A percentile compares a stretch with the other conserved stretches of the same genome.
phyloP scores from a whole-genome alignment of 768 basidiomycete species.

The Ramaria sp. region DNA sequence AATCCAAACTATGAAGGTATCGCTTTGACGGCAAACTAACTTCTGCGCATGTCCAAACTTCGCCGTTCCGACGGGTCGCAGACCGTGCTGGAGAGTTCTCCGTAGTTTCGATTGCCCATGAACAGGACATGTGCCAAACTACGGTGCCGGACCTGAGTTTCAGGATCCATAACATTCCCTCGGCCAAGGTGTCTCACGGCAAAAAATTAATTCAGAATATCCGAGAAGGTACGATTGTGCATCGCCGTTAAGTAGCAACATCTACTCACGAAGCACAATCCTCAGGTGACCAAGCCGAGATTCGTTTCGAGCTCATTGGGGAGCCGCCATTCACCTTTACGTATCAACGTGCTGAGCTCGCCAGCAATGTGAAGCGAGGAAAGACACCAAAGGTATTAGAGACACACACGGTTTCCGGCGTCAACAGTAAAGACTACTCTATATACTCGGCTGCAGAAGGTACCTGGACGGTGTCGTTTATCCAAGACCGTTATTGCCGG shows the following conservation, averaged over 20 bases:
- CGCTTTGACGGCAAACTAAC: constrained; percentile 66
- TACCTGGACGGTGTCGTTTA: constrained; percentile 87
- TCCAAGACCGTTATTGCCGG: constrained; percentile 82
- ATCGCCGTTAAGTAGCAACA: background rate
- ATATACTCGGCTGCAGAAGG: constrained; percentile 91
- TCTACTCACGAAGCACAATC: background rate
- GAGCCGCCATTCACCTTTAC: constrained; percentile 96
- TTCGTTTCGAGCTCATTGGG: constrained; percentile 80
- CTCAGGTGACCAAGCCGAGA: constrained; percentile 85
- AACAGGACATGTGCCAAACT: constrained; percentile 86
- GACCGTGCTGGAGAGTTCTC: constrained; percentile 75
- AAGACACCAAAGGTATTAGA: constrained; percentile 75
- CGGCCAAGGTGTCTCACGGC: constrained; percentile 83
- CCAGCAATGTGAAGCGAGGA: constrained; percentile 18
- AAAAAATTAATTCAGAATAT: constrained; percentile 75
- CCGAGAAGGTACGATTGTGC: constrained; percentile 57
- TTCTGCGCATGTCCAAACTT: constrained; percentile 62
- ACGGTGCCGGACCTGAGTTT: constrained; percentile 65
- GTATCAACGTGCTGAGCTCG: constrained; percentile 71
- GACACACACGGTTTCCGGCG: constrained; percentile 80
- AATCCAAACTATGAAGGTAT: constrained; percentile 39
- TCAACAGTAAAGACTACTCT: constrained; percentile 69
- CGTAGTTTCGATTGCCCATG: constrained; percentile 84
- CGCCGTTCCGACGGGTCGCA: constrained; percentile 79
- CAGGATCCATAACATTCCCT: constrained; percentile 72